Base-by-base conservation (phyloP, 306 rosid species). In the Mucuna pruriens region DNA sequence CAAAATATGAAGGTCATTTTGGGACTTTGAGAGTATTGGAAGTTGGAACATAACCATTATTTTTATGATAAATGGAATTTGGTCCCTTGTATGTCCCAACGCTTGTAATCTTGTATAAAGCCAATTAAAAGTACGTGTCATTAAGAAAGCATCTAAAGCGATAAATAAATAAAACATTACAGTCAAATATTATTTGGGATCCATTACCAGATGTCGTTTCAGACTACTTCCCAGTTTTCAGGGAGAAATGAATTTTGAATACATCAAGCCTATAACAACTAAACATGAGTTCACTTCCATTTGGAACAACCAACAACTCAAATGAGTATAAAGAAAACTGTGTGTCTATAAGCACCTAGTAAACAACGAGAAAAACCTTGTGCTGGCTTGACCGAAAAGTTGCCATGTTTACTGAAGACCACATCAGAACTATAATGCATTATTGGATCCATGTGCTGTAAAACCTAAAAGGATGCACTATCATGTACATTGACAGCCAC, bases 21-120 rank as follows among this genome's bases (percentile, higher is more conserved):
- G 55, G 67, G 45, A 62, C 48, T 20, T 20, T 52, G 16, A 76
- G 33, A 61, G 52, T 34, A 38, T 26, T 29, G 54, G 83, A 83
- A 76, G 25, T 19, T 22, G 66, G 66, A 60, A 60, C 9, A 42
- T 22, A 42, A 64, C 71, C 76, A 51, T 38, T 78, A 49, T n/a
- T 16, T 23, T 52, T 15, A 65, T 22, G 52, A 45, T 20, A 66
- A 34, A 65, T 20, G 25, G 42, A 49, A 49, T 77, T 49, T 16
- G 44, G n/a, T 34, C 54, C 2, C 8, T 65, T 25, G 7, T 77
- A 34, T 48, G 65, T 34, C 13, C 36, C 31, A 20, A 22, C 38
- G 13, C 5, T 61, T 61, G 10, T 61, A 61, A 61, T 48, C 51
- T 23, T 36, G 23, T n/a, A 52, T n/a, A 42, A 33, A 78, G 20